Base-by-base conservation (phyloP, 225 moss, liverwort and hornwort species). In the Polytrichum commune region DNA sequence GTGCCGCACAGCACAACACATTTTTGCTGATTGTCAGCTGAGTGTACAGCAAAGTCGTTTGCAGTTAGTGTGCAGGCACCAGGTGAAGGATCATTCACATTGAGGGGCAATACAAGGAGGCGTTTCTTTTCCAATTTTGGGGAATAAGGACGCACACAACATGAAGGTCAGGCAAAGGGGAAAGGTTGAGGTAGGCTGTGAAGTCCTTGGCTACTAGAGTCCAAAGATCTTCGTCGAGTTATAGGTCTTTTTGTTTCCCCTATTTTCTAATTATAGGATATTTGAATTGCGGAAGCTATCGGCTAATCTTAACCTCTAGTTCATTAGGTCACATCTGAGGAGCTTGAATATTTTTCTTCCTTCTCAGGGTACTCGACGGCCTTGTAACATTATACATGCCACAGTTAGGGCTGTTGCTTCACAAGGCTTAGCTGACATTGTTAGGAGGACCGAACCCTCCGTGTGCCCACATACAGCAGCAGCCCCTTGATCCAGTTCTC, bases 1-100 rank as follows among this genome's bases (percentile, higher is more conserved):
- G 83, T 77, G 77, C 85, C 76, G 79, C 83, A 79, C 72, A 63
- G 88, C 55, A 68, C 38, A 74, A 69, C 63, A 54, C 57, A 74
- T 74, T 77, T 76, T 72, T 78, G 46, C 84, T 87, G 82, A 70
- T 80, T 84, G 85, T 89, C 90, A 88, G 89, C 90, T 82, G 92
- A 93, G 90, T 96, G 93, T 96, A 93, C 81, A 96, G 90, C 90
- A 92, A 79, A 92, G 89, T 80, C 90, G 84, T 90, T 86, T 84
- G 89, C 82, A 73, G 81, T 76, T 90, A 96, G 92, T 87, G 87
- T 92, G 90, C 89, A 93, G 95, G 90, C 92, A 92, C 92, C 90
- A 75, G 90, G 87, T 90, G 91, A 90, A 74, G 75, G 58, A 82
- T 80, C 70, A 78, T 82, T 71, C 78, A 80, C 84, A 78, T 76